Base-by-base conservation (phyloP, 2,329 filamentous ascomycete species). In the Cryphonectria radicalis region DNA sequence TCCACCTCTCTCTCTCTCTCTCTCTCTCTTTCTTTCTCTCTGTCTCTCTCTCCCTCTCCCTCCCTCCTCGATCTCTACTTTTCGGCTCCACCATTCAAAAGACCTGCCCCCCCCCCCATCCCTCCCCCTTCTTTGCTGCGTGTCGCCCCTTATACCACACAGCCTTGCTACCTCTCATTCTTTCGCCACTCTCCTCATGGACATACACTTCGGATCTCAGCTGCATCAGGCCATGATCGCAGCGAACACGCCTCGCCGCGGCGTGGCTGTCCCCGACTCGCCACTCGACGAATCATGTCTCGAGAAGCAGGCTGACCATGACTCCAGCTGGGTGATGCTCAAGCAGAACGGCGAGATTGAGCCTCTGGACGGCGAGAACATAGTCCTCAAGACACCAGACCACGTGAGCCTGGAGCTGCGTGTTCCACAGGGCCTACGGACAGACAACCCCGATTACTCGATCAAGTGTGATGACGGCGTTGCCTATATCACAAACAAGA, bases 321-420 rank as follows among this genome's bases (percentile, higher is more conserved):
- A 81, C 76, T 80, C 83, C 78, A 90, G 88, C 77, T 98, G 95
- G 95, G 95, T 98, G 63, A 98, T 98, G 95, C 90, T 97, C 78
- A 90, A 92, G 78, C 88, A 92, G 78, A 80, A 84, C 57, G 85
- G 87, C 76, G 90, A 91, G 72, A 96, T 97, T 82, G 91, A 97
- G 78, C 93, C 92, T 78, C 89, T 98, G 63, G 93, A 93, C 62
- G 91, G 92, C 79, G 95, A 98, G 84, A 90, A 90, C 76, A 90
- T 93, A 73, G 87, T 97, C 72, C 93, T 93, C 82, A 92, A 90
- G 75, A 94, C 94, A 63, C 91, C 93, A 70, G 90, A 92, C 66
- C 91, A 95, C 75, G 94, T 95, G 77, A 90, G 88, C 74, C 86
- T 97, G 73, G 90, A 91, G 68, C 82, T 98, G 72, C 90, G 93